These are phyloP conservation scores for Talaromyces wortmannii DNA, from an alignment of 495 filamentous ascomycete genomes.

Conservation along the genomic window DNA sequence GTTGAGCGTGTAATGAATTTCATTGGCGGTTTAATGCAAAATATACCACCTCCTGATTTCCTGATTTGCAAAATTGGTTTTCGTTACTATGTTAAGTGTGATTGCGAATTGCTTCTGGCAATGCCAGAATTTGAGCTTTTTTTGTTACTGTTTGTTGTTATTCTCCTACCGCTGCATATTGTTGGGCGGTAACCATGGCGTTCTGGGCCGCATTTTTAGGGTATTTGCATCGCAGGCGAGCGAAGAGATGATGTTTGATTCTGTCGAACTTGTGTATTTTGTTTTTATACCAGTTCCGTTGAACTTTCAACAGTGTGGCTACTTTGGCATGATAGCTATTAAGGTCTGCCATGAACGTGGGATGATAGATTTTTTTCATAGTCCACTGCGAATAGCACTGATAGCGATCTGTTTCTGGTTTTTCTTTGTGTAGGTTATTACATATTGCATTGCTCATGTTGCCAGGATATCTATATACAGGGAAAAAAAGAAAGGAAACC, in stretches of 20 bases:
- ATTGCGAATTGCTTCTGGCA: neutral
- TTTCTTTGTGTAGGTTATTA: no score
- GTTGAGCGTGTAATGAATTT: constrained; percentile 4
- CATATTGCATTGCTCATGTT: no score
- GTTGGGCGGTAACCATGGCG: neutral
- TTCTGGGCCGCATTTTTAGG: neutral
- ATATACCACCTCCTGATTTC: neutral
- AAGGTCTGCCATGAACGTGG: no score
- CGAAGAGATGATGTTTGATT: constrained; percentile 12
- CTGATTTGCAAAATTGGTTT: neutral
- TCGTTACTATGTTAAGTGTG: neutral
- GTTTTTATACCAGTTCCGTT: constrained; percentile 9
- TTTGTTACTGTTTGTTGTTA: constrained; percentile 4
- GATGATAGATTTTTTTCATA: no score
- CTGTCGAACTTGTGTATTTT: constrained; percentile 9
- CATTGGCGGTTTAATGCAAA: neutral
- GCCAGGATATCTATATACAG: no score
- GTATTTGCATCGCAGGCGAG: constrained; percentile 16
- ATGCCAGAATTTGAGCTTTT: neutral
- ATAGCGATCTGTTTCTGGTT: no score
- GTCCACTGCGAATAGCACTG: no score
- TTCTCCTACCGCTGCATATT: neutral
- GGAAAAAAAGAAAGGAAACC: no score
- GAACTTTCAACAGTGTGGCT: neutral
- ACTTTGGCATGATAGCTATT: neutral